Conservation (phyloP, 2,329 filamentous ascomycete species). For the Phialophora chinensis region DNA sequence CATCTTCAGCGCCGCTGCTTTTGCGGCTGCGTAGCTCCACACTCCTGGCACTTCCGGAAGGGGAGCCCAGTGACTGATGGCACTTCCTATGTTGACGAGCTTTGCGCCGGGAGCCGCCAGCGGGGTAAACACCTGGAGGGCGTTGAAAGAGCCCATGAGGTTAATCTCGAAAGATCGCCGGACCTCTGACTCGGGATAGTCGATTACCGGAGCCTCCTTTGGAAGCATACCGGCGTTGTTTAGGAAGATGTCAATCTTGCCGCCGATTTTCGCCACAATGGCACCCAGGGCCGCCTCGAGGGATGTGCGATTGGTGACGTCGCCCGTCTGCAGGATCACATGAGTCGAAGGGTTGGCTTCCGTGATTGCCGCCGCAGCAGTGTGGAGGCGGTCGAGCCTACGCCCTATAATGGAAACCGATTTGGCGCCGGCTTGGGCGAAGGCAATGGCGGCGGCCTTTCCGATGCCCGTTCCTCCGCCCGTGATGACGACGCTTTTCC, state of each 20-base stretch:
- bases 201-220: background rate
- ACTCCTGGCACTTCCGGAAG: background rate
- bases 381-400: conserved; percentile 15
- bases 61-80: background rate
- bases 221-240: conserved; percentile 20
- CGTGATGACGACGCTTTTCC: conserved; percentile 41
- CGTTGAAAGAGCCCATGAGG: conserved; percentile 1
- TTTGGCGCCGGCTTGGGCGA: conserved; percentile 40
- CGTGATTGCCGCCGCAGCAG: background rate
- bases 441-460: conserved; percentile 38
- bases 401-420: conserved; percentile 3
- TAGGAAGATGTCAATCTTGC: conserved; percentile 19
- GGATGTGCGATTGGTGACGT: background rate
- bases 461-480: conserved; percentile 43
- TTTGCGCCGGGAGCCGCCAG: background rate
- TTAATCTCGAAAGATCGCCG: conserved; percentile 2
- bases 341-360: conserved; percentile 7
- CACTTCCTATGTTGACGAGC: background rate
- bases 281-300: conserved; percentile 5
- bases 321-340: conserved; percentile 1
- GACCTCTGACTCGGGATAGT: conserved; percentile 8
- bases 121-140: background rate
- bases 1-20: background rate
- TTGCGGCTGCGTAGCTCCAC: conserved; percentile 4
- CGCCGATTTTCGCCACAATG: conserved; percentile 9